These are phyloP conservation scores for Butyriboletus loyo DNA, from an alignment of 768 basidiomycete genomes.

Conservation along the genomic window DNA sequence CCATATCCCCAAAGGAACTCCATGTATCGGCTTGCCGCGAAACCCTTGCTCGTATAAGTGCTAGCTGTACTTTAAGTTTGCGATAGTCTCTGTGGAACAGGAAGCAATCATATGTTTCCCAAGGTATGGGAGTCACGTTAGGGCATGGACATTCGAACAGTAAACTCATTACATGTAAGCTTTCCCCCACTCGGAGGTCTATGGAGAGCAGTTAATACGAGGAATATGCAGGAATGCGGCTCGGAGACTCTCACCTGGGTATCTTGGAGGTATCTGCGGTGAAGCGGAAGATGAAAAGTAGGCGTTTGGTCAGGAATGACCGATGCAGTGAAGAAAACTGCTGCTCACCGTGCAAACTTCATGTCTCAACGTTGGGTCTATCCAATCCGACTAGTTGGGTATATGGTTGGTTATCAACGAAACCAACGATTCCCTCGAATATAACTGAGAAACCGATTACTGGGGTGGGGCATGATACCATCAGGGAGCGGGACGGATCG, in stretches of 20 bases:
- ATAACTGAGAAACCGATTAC: background rate
- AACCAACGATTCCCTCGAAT: background rate
- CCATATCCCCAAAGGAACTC: conserved; percentile 7
- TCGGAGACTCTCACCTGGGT: conserved; percentile 47
- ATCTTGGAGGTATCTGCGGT: conserved; percentile 63
- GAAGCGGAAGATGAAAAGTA: background rate
- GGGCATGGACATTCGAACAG: background rate
- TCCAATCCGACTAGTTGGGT: background rate
- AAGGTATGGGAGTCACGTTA: background rate
- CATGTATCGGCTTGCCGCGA: conserved; percentile 22
- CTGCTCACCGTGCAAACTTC: conserved; percentile 58
- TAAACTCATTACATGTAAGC: conserved; percentile 30
- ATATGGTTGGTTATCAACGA: background rate
- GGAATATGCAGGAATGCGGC: background rate
- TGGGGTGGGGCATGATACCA: background rate
- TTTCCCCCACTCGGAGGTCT: conserved; percentile 63
- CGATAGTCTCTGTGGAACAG: conserved; percentile 57
- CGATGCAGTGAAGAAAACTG: background rate
- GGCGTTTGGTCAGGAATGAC: background rate
- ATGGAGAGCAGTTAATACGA: conserved; percentile 1
- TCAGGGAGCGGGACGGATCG: conserved; percentile 11
- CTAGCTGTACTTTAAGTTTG: conserved; percentile 65
- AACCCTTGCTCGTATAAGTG: conserved; percentile 42
- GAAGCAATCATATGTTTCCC: background rate
- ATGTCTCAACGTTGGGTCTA: conserved; percentile 28